A percentile compares a stretch with the other conserved stretches of the same genome.
phyloP scores from a whole-genome alignment of 2,329 filamentous ascomycete species.

The Chlorencoelia australis region DNA sequence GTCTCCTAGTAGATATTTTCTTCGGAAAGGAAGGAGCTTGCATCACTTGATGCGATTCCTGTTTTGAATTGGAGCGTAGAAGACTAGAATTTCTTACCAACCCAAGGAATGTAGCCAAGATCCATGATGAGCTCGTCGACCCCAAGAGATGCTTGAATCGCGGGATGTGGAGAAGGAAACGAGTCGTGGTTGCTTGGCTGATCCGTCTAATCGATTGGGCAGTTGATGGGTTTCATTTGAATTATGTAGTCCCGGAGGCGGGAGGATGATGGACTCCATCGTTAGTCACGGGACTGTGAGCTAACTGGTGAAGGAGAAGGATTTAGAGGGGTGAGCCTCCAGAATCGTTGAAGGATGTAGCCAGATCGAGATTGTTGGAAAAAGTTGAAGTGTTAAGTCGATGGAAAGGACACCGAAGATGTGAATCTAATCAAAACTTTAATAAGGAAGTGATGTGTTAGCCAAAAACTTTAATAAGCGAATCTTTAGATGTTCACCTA shows the following conservation, averaged over 20 bases:
- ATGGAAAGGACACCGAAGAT: too few species aligned
- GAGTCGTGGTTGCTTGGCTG: constrained; percentile 3
- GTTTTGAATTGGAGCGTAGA: too few species aligned
- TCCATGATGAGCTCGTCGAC: constrained; percentile 21
- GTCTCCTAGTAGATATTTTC: too few species aligned
- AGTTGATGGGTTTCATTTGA: constrained; percentile 4
- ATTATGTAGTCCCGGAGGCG: constrained; percentile 6
- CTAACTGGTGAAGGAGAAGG: background rate
- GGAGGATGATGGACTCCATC: constrained; percentile 12
- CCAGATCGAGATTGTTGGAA: too few species aligned
- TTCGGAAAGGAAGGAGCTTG: too few species aligned
- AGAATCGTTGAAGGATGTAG: too few species aligned
- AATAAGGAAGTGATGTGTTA: too few species aligned
- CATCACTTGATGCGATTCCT: too few species aligned
- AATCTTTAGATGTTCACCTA: too few species aligned
- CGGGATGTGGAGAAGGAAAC: constrained; percentile 9
- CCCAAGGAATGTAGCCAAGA: constrained; percentile 18
- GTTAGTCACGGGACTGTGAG: background rate
- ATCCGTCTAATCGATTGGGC: background rate
- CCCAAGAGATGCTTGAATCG: constrained; percentile 16
- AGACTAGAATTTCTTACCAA: constrained; percentile 13
- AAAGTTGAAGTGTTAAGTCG: too few species aligned
- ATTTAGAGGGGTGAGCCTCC: background rate
- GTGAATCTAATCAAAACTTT: too few species aligned
- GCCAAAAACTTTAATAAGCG: too few species aligned